Evolutionary conservation across 805 yeast genomes (phyloP), one percentile per base, ranked within the genome.

Genomic region (Zygosaccharomyces bailii): DNA sequence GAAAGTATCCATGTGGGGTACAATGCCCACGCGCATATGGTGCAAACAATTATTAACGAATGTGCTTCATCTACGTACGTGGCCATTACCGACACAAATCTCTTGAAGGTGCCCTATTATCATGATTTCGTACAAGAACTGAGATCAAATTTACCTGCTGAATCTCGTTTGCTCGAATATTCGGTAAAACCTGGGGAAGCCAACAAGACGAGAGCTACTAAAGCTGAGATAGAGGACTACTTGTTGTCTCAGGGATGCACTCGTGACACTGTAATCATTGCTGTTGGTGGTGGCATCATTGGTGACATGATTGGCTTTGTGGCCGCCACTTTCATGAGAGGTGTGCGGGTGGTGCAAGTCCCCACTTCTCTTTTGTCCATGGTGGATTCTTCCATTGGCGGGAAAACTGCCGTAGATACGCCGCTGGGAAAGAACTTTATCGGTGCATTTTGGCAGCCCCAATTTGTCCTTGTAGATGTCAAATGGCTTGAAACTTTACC

Each of bases 241-340:
- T 70, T 93, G 58, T 75, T 93, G 50, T 59, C 68, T 4, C 69
- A 87, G 59, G 95, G 96, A 19, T 93, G 99, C 66, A 93, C 98
- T 11, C 79, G 99, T 67, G 99, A 93, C 64, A 89, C 98, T 2
- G 87, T 93, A 19, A 81, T 93, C 45, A 69, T 93, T 38, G 99
- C 99, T 6, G 79, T 93, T 48, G 99, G 99, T 50, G 99, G 99
- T 54, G 99, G 99, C 56, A 95, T 93, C 42, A 91, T 93, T 66
- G 99, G 99, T 48, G 99, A 93, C 63, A 91, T 93, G 99, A 86
- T 91, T 53, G 99, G 99, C 3, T 93, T 80, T 63, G 98, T 93
- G 33, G 99, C 99, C n/a, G 91, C 99, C 24, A 93, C 99, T 2
- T 93, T 93, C 66, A 93, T 93, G 99, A 79, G 99, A 63, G 99